A percentile compares a stretch with the other conserved stretches of the same genome.
These are phyloP conservation scores for Neocallimastix lanati DNA, from an alignment of 192 early-diverging fungal genomes.

Conservation along the genomic window DNA sequence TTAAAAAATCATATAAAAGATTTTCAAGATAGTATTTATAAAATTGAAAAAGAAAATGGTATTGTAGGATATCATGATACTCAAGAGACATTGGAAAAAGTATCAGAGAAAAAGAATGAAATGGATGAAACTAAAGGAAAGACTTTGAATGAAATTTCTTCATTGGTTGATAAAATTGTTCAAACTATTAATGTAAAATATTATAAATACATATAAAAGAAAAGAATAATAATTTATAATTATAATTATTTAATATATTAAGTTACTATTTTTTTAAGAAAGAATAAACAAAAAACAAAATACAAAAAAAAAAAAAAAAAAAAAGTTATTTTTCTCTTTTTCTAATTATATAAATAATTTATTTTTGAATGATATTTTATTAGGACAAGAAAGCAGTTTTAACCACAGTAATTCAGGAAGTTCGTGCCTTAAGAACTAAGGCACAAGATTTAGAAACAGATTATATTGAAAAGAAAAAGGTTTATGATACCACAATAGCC, in stretches of 20 bases:
- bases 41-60: slow-evolving; percentile 17
- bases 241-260: too few relatives aligned
- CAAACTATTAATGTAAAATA: slow-evolving; percentile 27
- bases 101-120: slow-evolving; percentile 35
- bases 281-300: too few relatives aligned
- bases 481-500: slow-evolving; percentile 29
- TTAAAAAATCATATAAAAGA: slow-evolving; percentile 7
- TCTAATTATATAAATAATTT: too few relatives aligned
- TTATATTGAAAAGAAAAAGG: slow-evolving; percentile 29
- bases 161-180: slow-evolving; percentile 25
- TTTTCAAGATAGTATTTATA: slow-evolving; percentile 8
- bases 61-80: slow-evolving; percentile 15
- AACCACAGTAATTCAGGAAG: slow-evolving; percentile 31
- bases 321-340: too few relatives aligned
- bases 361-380: too few relatives aligned
- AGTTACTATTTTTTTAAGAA: too few relatives aligned
- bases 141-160: slow-evolving; percentile 27
- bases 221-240: too few relatives aligned
- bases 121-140: slow-evolving; percentile 33
- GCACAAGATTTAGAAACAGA: slow-evolving; percentile 25
- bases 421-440: slow-evolving; percentile 17
- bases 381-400: slow-evolving; percentile 28
- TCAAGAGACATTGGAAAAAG: slow-evolving; percentile 25
- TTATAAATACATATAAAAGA: too few relatives aligned
- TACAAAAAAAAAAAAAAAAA: too few relatives aligned